Evolutionary conservation across 495 filamentous ascomycete species (phyloP), one percentile per base, ranked within the genome.

Genomic region (Mytilinidion resinicola): DNA sequence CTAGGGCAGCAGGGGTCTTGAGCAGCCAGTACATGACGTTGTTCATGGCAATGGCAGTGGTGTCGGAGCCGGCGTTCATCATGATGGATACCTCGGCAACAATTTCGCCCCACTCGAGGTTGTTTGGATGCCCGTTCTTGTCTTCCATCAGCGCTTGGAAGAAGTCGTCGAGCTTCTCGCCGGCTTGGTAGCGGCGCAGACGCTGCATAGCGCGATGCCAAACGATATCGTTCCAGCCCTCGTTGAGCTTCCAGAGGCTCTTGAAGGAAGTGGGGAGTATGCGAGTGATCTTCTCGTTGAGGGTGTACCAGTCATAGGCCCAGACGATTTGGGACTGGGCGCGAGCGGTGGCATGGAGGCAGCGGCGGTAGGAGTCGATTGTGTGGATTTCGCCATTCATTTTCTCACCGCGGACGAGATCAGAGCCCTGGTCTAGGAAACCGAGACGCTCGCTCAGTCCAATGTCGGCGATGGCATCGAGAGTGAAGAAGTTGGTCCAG

Each of bases 131-230:
- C 0, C 72, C 74, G 38, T 65, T 70, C 63, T 80, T 81, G 62
- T 78, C 77, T 41, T 81, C 74, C 77, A 82, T 78, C n/a, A 82
- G 59, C 2, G 74, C 72, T 35, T 72, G 65, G 70, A 82, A 82
- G 67, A 84, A 82, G 57, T 82, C 80, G 35, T 82, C 78, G 0
- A 82, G 72, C 52, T 76, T 73, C 53, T 82, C 79, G 21, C 79
- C 79, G n/a, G 66, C 67, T 9, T 74, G 68, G 62, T 81, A 78
- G 12, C 52, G 34, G 9, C 15, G 9, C 20, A 42, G 20, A n/a
- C 52, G 52, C 12, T 15, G 36, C 36, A 25, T 44, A 4, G 38
- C 15, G 52, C 52, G 52, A 25, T 17, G 52, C 9, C 15, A 38
- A 34, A 55, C 52, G 15, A 55, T 55, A n/a, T n/a, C 52, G 17